These are phyloP conservation scores for Chalaropsis thielavioides DNA, from an alignment of 2,329 filamentous ascomycete genomes.

Conservation along the genomic window DNA sequence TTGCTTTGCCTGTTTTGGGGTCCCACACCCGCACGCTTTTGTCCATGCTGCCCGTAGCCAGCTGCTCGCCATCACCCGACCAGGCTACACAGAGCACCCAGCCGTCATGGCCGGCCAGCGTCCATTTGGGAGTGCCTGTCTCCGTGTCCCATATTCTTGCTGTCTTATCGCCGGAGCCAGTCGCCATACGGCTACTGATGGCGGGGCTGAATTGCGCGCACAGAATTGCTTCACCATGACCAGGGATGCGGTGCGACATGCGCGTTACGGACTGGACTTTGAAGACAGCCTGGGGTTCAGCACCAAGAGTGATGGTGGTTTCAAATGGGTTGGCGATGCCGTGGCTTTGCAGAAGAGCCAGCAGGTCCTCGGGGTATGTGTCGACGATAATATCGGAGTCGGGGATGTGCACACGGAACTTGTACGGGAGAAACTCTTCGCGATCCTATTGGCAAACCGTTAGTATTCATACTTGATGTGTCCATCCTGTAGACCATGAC, in stretches of 20 bases:
- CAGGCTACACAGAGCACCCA: slow-evolving; percentile 84
- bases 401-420: slow-evolving; percentile 45
- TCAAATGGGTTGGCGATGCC: slow-evolving; percentile 45
- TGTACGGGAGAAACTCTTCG: slow-evolving; percentile 47
- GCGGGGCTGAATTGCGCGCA: slow-evolving; percentile 73
- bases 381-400: slow-evolving; percentile 39
- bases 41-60: slow-evolving; percentile 89
- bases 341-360: slow-evolving; percentile 39
- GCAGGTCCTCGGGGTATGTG: slow-evolving; percentile 41
- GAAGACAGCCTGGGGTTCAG: slow-evolving; percentile 80
- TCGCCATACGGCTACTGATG: slow-evolving; percentile 63
- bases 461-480: background rate
- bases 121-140: slow-evolving; percentile 76
- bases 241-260: slow-evolving; percentile 75
- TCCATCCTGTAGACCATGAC: no score
- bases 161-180: slow-evolving; percentile 80
- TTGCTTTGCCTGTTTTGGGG: slow-evolving; percentile 59
- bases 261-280: slow-evolving; percentile 82
- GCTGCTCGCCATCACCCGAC: slow-evolving; percentile 65
- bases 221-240: slow-evolving; percentile 84
- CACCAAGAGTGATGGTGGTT: slow-evolving; percentile 39
- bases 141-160: slow-evolving; percentile 91
- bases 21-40: slow-evolving; percentile 86
- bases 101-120: slow-evolving; percentile 70
- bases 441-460: slow-evolving; percentile 28